Conservation (phyloP, 2,329 filamentous ascomycete species). For the Westerdykella ornata region DNA sequence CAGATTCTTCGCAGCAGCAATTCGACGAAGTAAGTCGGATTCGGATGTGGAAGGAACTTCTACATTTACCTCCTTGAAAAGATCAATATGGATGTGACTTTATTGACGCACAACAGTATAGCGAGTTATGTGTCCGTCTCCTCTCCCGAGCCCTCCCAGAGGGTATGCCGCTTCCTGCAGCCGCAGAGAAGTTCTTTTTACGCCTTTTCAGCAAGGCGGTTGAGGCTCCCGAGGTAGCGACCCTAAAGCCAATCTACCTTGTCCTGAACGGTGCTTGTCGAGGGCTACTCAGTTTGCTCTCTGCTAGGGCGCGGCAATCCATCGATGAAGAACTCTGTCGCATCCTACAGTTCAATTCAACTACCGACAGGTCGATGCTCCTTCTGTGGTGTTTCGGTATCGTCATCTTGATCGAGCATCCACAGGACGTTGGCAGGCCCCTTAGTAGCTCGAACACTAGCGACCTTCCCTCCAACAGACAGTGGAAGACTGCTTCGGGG, state of each 20-base stretch:
- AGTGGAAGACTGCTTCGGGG: slow-evolving; percentile 27
- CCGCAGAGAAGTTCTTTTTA: slow-evolving; percentile 32
- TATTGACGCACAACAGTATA: slow-evolving; percentile 18
- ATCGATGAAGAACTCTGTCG: slow-evolving; percentile 26
- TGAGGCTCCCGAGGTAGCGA: slow-evolving; percentile 16
- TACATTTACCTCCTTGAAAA: not conserved
- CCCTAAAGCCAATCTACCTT: slow-evolving; percentile 24
- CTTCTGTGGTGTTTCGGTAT: slow-evolving; percentile 32
- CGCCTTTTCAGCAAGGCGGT: slow-evolving; percentile 25
- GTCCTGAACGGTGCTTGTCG: slow-evolving; percentile 35
- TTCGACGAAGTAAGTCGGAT: slow-evolving; percentile 25
- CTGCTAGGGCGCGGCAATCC: slow-evolving; percentile 13
- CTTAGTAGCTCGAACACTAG: not conserved
- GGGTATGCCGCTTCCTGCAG: slow-evolving; percentile 25
- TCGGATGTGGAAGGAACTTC: not conserved
- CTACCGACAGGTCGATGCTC: slow-evolving; percentile 23
- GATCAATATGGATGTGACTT: slow-evolving; percentile 1
- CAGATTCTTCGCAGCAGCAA: slow-evolving; percentile 22
- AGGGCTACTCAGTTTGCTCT: slow-evolving; percentile 21
- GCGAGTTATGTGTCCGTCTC: slow-evolving; percentile 26
- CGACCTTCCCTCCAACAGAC: slow-evolving; percentile 4
- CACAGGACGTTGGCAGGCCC: slow-evolving; percentile 3
- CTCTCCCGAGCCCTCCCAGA: slow-evolving; percentile 30
- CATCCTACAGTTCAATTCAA: slow-evolving; percentile 20
- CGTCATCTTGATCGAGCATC: slow-evolving; percentile 23